phyloP scores from a whole-genome alignment of 257 asterid species.

The Ballota nigra region DNA sequence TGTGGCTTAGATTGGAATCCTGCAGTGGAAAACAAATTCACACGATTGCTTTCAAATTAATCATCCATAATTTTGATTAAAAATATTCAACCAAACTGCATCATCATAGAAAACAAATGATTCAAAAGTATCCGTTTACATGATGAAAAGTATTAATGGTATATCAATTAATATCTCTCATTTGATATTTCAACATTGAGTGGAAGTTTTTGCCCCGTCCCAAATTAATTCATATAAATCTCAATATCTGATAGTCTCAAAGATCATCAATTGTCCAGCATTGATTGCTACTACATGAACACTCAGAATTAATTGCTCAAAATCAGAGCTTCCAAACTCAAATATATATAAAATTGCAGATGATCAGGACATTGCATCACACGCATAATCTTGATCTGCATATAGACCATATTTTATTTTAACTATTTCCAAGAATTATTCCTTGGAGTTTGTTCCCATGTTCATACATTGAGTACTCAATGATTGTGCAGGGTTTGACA shows the following conservation, averaged over 20 bases:
- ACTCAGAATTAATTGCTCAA: background rate
- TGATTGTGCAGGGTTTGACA: background rate
- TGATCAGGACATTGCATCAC: background rate
- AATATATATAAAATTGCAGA: background rate
- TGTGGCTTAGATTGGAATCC: slow-evolving; percentile 46
- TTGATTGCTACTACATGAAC: background rate
- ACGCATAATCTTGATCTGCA: slow-evolving; percentile 3
- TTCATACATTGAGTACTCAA: background rate
- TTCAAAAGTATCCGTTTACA: no score
- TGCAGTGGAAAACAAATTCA: slow-evolving; percentile 25
- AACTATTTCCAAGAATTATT: slow-evolving; percentile 10
- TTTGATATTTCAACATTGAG: no score
- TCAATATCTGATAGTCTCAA: no score
- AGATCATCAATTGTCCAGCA: background rate
- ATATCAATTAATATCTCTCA: no score
- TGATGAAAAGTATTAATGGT: no score
- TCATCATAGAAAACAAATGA: no score
- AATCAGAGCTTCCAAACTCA: background rate
- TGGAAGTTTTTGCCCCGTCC: no score
- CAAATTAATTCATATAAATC: no score
- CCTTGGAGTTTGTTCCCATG: slow-evolving; percentile 20
- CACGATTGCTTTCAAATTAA: background rate
- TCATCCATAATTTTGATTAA: no score
- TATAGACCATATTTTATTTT: background rate
- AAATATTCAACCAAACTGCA: no score